Evolutionary conservation across 805 yeast species (phyloP).

Genomic region (Kluyveromyces lactis): DNA sequence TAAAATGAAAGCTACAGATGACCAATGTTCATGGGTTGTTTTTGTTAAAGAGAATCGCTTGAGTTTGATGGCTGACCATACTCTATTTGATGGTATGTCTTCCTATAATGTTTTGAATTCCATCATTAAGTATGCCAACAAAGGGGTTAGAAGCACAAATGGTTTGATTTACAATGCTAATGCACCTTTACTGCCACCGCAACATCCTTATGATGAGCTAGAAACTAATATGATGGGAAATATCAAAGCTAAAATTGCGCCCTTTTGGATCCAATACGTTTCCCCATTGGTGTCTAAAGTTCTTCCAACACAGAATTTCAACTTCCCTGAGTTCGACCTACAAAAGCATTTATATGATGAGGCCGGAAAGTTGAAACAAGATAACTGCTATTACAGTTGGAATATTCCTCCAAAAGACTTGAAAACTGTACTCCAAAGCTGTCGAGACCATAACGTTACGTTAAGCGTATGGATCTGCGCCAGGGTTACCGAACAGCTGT

Average conservation of each 20-base stretch:
- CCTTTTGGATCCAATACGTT: background rate
- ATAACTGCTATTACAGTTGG: background rate
- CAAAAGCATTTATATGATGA: background rate
- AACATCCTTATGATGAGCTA: conserved; percentile 1
- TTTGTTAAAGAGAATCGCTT: background rate
- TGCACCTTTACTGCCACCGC: background rate
- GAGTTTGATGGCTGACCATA: background rate
- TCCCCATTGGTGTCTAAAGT: background rate
- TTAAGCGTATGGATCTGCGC: conserved; percentile 1
- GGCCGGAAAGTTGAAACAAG: background rate
- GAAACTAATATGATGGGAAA: background rate
- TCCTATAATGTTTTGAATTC: conserved; percentile 1
- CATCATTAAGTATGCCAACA: conserved; percentile 1
- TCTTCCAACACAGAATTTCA: background rate
- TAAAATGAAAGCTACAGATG: background rate
- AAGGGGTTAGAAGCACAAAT: background rate
- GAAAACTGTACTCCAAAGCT: background rate
- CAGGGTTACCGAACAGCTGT: background rate
- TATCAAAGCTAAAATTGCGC: background rate
- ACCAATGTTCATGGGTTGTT: background rate
- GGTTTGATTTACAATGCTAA: background rate
- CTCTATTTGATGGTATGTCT: conserved; percentile 4
- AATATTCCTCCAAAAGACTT: background rate
- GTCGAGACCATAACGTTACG: background rate
- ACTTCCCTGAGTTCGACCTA: background rate